phyloP scores from a whole-genome alignment of 202 grass and related monocot genomes.

The Carex sylvatica region DNA sequence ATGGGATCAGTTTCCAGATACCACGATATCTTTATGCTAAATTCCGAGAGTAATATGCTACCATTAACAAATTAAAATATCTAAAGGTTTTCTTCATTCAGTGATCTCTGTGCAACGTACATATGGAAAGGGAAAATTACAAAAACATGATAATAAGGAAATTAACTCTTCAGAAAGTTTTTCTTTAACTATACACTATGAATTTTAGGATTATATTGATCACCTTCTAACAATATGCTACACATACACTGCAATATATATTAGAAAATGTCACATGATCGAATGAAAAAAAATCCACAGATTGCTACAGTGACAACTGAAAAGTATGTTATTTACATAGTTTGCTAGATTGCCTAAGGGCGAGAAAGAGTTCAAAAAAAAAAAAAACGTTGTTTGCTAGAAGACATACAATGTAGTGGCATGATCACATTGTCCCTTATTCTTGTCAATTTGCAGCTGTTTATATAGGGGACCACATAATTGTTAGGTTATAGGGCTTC shows the following conservation, averaged over 20 bases:
- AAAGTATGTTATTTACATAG: slow-evolving; percentile 1
- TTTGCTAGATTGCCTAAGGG: not conserved
- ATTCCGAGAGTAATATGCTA: not conserved
- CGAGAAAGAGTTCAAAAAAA: no score
- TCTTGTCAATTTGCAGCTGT: slow-evolving; percentile 8
- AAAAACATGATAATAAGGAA: not conserved
- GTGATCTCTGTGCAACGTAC: no score
- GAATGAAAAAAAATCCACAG: not conserved
- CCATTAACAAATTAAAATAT: not conserved
- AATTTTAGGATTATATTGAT: not conserved
- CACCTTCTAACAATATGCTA: not conserved
- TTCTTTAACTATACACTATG: no score
- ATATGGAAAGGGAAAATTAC: not conserved
- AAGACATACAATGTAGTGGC: slow-evolving; percentile 12
- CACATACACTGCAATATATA: no score
- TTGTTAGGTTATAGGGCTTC: slow-evolving; percentile 7
- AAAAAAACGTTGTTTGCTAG: not conserved
- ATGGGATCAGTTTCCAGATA: not conserved
- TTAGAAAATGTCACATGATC: not conserved
- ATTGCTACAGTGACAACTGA: not conserved
- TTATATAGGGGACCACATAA: slow-evolving; percentile 12
- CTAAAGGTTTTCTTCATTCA: not conserved
- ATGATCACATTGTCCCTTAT: slow-evolving; percentile 9
- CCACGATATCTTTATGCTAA: not conserved
- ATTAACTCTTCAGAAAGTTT: no score